A percentile compares a stretch with the other conserved stretches of the same genome.
Evolutionary conservation across 129 eudicot genomes (phyloP).

Genomic region (Tagetes patula): DNA sequence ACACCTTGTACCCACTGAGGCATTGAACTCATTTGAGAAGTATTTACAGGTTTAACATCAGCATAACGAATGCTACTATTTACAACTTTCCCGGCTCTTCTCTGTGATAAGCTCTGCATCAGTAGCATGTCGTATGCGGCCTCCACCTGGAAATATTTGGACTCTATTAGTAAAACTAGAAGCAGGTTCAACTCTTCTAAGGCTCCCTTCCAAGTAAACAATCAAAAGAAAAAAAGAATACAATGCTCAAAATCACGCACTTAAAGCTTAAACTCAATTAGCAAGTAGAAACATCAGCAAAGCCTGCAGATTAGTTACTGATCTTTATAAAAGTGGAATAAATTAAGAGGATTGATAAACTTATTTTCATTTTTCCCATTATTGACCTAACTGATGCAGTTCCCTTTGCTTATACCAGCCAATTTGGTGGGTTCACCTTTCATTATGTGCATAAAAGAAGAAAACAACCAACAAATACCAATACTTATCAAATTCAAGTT

Average conservation of each 20-base stretch:
- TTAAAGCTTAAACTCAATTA: slow-evolving; percentile 1
- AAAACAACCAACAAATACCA: slow-evolving; percentile 1
- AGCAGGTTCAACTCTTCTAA: neutral
- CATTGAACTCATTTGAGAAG: slow-evolving; percentile 66
- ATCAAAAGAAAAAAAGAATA: neutral
- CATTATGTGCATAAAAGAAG: neutral
- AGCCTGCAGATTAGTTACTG: neutral
- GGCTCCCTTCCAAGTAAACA: neutral
- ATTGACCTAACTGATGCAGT: neutral
- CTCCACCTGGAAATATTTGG: slow-evolving; percentile 62
- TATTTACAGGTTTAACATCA: slow-evolving; percentile 76
- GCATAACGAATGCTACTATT: slow-evolving; percentile 79
- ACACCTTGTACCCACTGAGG: slow-evolving; percentile 85
- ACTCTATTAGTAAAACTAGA: slow-evolving; percentile 12
- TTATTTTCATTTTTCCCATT: neutral
- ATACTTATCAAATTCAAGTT: no score
- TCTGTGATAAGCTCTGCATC: slow-evolving; percentile 89
- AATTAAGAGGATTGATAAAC: neutral
- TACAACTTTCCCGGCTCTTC: slow-evolving; percentile 96
- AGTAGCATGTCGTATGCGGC: slow-evolving; percentile 97
- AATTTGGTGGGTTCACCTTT: neutral
- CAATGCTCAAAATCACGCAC: neutral
- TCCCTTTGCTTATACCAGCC: slow-evolving; percentile 4
- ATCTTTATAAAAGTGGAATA: neutral
- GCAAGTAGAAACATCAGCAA: neutral